phyloP scores from a whole-genome alignment of 768 basidiomycete genomes.

The Neoboletus subvelutipes region DNA sequence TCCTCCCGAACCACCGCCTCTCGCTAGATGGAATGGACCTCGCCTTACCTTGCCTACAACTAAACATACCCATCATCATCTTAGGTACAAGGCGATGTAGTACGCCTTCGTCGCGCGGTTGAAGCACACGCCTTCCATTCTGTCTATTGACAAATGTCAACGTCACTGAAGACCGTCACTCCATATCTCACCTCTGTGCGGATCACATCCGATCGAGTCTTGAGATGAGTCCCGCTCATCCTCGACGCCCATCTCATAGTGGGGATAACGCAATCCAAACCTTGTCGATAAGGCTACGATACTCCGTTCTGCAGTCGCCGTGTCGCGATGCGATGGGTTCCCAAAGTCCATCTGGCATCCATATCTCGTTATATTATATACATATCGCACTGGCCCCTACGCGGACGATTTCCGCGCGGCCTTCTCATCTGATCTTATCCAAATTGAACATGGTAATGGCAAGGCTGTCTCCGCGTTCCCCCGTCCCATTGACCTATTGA shows the following conservation, averaged over 20 bases:
- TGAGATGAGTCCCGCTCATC: neutral
- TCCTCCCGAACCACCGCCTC: neutral
- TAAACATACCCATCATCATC: neutral
- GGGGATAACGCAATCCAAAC: conserved; percentile 13
- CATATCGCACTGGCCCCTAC: conserved; percentile 22
- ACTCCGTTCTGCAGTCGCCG: conserved; percentile 10
- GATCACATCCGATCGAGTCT: conserved; percentile 19
- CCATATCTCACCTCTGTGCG: conserved; percentile 16
- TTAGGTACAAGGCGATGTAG: conserved; percentile 15
- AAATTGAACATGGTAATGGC: neutral
- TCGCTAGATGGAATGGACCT: neutral
- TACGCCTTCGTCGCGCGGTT: neutral
- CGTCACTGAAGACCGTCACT: neutral
- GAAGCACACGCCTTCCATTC: conserved; percentile 23
- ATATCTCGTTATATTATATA: conserved; percentile 17
- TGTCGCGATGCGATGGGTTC: conserved; percentile 8
- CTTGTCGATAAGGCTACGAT: conserved; percentile 14
- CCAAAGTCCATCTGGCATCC: conserved; percentile 2
- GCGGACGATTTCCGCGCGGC: conserved; percentile 23
- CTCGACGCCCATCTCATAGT: neutral
- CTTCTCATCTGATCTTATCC: conserved; percentile 2
- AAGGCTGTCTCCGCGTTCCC: neutral
- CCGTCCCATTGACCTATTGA: neutral
- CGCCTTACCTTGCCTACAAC: neutral
- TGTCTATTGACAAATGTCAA: neutral